Conservation (phyloP, 352 stramenopile genomes). For the Pythium phragmitis region DNA sequence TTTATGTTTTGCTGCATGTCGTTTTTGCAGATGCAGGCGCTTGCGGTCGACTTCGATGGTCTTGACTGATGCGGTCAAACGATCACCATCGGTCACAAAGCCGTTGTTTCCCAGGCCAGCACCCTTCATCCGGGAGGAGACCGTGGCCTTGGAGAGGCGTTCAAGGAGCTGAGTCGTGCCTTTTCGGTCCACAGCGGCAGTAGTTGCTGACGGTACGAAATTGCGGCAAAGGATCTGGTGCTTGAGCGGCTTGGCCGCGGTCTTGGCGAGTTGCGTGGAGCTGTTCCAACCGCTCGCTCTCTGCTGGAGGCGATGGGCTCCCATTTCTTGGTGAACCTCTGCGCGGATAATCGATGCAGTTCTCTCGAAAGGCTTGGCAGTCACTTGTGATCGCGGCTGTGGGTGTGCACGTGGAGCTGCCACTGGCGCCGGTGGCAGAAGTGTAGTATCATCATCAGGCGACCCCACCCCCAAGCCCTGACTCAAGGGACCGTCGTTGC, state of each 20-base stretch:
- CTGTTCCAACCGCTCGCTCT: constrained; percentile 42
- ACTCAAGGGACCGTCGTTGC: neutral
- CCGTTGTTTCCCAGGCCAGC: neutral
- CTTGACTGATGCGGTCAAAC: neutral
- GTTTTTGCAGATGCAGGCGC: constrained; percentile 19
- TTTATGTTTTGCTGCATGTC: constrained; percentile 11
- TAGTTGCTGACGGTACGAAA: constrained; percentile 43
- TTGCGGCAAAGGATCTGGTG: constrained; percentile 62
- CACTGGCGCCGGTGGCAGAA: constrained; percentile 1
- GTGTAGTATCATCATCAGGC: neutral
- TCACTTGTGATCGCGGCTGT: neutral
- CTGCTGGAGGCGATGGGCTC: neutral
- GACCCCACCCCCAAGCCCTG: neutral
- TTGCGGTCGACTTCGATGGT: constrained; percentile 24
- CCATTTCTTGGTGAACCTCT: neutral
- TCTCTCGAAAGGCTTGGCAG: neutral
- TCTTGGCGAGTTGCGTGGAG: constrained; percentile 44
- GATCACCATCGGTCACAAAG: neutral
- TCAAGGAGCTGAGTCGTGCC: constrained; percentile 37
- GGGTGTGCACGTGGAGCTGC: neutral
- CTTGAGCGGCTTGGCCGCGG: constrained; percentile 36
- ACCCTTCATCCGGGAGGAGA: constrained; percentile 55
- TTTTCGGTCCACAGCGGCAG: constrained; percentile 33
- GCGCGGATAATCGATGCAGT: neutral
- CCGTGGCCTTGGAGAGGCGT: constrained; percentile 49